Percentiles rank a stretch among this genome's conserved stretches.
phyloP scores from a whole-genome alignment of 1,284 basidiomycete species.

The Fomes fomentarius region DNA sequence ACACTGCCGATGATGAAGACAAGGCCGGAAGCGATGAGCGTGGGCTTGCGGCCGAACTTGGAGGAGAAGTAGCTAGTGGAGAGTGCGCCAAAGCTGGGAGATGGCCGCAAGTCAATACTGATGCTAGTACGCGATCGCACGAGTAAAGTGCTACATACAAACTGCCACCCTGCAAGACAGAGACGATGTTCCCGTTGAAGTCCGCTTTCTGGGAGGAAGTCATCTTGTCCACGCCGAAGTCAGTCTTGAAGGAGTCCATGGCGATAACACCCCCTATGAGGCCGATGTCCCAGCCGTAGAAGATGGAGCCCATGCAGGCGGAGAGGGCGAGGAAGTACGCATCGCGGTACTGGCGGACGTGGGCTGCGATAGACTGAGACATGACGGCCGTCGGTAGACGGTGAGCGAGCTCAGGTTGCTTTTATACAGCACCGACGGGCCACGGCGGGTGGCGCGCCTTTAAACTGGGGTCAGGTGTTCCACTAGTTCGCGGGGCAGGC shows the following conservation, averaged over 20 bases:
- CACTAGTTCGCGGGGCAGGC: no score
- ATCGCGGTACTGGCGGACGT: not conserved
- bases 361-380: not conserved
- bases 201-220: constrained; percentile 39
- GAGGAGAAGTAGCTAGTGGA: constrained; percentile 44
- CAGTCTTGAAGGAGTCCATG: constrained; percentile 47
- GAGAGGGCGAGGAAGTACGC: not conserved
- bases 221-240: constrained; percentile 47
- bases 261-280: constrained; percentile 57
- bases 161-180: constrained; percentile 58
- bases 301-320: not conserved
- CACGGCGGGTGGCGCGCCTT: no score
- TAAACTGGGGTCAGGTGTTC: no score
- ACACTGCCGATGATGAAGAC: constrained; percentile 60
- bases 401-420: no score
- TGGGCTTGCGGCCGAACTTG: constrained; percentile 49
- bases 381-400: not conserved
- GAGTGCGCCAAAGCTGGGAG: constrained; percentile 47
- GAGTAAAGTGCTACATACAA: constrained; percentile 49
- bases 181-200: constrained; percentile 57
- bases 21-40: constrained; percentile 51
- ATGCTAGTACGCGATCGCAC: not conserved
- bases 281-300: constrained; percentile 28
- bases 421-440: no score
- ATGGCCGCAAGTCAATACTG: no score